A percentile compares a stretch with the other conserved stretches of the same genome.
phyloP scores from a whole-genome alignment of 2,329 filamentous ascomycete genomes.

The Akanthomyces dipterigenus region DNA sequence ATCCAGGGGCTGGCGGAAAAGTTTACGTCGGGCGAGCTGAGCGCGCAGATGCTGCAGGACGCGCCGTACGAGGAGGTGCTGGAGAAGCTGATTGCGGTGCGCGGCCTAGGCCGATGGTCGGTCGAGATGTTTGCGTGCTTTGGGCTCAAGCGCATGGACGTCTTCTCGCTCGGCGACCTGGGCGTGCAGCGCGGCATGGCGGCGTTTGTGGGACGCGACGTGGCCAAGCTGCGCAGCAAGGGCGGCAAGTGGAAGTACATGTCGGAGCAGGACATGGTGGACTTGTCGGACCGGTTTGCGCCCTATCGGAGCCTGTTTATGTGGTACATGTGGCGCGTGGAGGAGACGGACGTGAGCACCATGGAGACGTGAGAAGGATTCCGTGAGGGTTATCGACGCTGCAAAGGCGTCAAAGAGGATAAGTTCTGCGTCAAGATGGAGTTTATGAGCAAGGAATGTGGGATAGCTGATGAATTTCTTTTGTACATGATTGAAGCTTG shows the following conservation, averaged over 20 bases:
- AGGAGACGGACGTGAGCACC: conserved; percentile 66
- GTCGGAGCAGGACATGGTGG: conserved; percentile 85
- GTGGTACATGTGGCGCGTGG: conserved; percentile 97
- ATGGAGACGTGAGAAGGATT: conserved; percentile 34
- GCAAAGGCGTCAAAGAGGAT: too few relatives aligned
- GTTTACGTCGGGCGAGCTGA: conserved; percentile 69
- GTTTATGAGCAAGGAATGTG: not conserved
- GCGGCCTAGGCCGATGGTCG: conserved; percentile 83
- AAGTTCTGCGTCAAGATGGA: too few relatives aligned
- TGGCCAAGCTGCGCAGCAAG: conserved; percentile 72
- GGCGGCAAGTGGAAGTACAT: conserved; percentile 98
- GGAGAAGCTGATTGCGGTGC: conserved; percentile 72
- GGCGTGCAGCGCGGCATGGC: conserved; percentile 95
- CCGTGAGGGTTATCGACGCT: not conserved
- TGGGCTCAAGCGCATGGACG: conserved; percentile 86
- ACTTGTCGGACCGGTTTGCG: conserved; percentile 69
- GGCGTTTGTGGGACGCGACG: conserved; percentile 73
- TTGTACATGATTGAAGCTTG: not conserved
- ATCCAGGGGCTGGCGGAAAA: conserved; percentile 78
- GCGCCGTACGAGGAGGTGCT: conserved; percentile 83
- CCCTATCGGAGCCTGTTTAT: conserved; percentile 92
- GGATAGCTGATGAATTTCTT: not conserved
- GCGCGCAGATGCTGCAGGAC: conserved; percentile 65
- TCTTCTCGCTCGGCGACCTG: conserved; percentile 86
- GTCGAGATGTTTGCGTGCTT: conserved; percentile 99